These are phyloP conservation scores for Pseudocercospora crystallina DNA, from an alignment of 2,329 filamentous ascomycete species.

Conservation along the genomic window DNA sequence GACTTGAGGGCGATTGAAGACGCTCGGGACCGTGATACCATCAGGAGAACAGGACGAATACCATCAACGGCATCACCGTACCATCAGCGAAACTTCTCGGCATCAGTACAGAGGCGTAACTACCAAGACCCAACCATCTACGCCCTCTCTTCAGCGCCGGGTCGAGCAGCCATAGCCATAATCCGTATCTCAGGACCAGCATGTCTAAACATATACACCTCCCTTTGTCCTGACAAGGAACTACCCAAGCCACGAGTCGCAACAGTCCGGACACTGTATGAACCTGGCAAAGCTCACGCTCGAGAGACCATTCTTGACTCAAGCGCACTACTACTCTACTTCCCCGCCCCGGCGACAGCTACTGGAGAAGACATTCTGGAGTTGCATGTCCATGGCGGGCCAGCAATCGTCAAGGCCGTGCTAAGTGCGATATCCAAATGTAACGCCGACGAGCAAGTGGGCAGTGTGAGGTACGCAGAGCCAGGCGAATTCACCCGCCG, in stretches of 20 bases:
- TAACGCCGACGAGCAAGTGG: conserved; percentile 7
- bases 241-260: conserved; percentile 64
- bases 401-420: conserved; percentile 84
- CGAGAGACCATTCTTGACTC: conserved; percentile 65
- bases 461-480: conserved; percentile 76
- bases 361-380: conserved; percentile 94
- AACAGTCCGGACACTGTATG: conserved; percentile 70
- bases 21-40: too few species aligned
- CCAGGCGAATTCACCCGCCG: conserved; percentile 93
- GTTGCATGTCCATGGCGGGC: conserved; percentile 89
- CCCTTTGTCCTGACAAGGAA: conserved; percentile 57
- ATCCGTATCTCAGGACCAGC: conserved; percentile 81
- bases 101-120: neutral
- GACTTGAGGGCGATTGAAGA: too few species aligned
- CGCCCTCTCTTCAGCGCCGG: conserved; percentile 82
- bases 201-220: conserved; percentile 66
- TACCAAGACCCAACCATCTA: conserved; percentile 67
- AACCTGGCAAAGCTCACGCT: conserved; percentile 47
- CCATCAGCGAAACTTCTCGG: neutral
- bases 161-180: conserved; percentile 85
- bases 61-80: too few species aligned
- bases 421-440: conserved; percentile 64
- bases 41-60: too few species aligned
- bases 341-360: conserved; percentile 75
- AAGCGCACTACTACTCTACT: conserved; percentile 76